phyloP scores from a whole-genome alignment of 1,139 yeast species.

The Blastobotrys indianensis region DNA sequence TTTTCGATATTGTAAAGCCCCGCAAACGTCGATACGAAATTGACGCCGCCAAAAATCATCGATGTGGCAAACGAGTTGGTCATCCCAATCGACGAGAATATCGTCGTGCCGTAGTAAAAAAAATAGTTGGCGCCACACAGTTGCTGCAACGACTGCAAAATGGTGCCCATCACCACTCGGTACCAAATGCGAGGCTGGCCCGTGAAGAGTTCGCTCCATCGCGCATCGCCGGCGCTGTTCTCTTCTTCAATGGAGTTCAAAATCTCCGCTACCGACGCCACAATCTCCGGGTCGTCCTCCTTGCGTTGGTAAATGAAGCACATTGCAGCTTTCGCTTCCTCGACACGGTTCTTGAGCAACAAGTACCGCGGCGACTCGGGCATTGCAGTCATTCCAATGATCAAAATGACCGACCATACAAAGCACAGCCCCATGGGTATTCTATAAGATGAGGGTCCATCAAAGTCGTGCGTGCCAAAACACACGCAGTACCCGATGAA shows the following conservation, averaged over 20 bases:
- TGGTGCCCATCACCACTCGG: conserved; percentile 59
- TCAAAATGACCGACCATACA: conserved; percentile 39
- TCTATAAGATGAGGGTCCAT: conserved; percentile 54
- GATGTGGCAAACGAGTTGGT: conserved; percentile 60
- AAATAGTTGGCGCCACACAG: conserved; percentile 76
- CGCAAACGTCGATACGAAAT: conserved; percentile 66
- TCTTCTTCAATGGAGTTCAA: conserved; percentile 60
- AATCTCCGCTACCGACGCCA: conserved; percentile 53
- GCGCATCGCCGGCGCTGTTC: conserved; percentile 54
- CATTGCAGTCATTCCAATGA: conserved; percentile 54
- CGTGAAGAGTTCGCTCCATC: conserved; percentile 57
- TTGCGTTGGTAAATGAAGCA: conserved; percentile 59
- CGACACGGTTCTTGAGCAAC: conserved; percentile 48
- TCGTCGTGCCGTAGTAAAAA: conserved; percentile 74
- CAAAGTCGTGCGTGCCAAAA: conserved; percentile 50
- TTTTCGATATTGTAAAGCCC: conserved; percentile 62
- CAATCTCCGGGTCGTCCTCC: conserved; percentile 52
- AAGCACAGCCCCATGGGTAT: conserved; percentile 50
- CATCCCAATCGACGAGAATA: conserved; percentile 70
- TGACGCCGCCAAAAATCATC: conserved; percentile 70
- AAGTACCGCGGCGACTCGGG: conserved; percentile 79
- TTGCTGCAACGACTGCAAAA: conserved; percentile 67
- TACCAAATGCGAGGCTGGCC: conserved; percentile 49
- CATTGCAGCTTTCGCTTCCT: conserved; percentile 54
- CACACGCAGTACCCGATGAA: conserved; percentile 61